Conservation (phyloP, 306 rosid genomes). For the Luffa acutangula region DNA sequence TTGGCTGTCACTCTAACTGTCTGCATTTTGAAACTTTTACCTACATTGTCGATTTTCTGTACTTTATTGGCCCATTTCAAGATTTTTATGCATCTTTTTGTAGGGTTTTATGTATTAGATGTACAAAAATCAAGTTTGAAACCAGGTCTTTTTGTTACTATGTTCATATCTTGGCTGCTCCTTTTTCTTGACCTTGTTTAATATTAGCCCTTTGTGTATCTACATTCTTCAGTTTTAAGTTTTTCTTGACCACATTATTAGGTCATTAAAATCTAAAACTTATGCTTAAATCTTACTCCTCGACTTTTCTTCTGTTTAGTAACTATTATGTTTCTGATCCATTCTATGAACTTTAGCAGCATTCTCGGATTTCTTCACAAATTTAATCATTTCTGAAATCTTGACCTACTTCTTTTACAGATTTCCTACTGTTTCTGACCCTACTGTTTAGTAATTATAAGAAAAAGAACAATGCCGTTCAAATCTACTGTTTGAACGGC, state of each 20-base stretch:
- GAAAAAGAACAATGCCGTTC: background rate
- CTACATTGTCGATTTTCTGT: background rate
- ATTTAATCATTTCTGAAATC: background rate
- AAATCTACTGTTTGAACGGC: background rate
- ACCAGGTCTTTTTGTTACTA: background rate
- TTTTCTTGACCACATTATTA: background rate
- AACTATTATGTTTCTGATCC: background rate
- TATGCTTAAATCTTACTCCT: background rate
- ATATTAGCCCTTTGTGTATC: background rate
- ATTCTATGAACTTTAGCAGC: background rate
- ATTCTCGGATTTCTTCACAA: background rate
- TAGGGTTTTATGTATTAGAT: background rate
- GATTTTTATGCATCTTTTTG: background rate
- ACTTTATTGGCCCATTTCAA: background rate
- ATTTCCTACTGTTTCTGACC: background rate
- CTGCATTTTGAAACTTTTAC: background rate
- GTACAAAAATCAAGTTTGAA: background rate
- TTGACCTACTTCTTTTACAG: background rate
- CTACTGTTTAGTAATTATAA: background rate
- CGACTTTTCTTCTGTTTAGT: background rate
- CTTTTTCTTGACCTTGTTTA: background rate
- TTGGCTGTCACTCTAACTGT: background rate
- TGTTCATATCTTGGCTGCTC: background rate
- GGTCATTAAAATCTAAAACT: background rate
- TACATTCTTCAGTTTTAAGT: conserved; percentile 5